Conservation (phyloP, 257 asterid species). For the Orobanche coerulescens region DNA sequence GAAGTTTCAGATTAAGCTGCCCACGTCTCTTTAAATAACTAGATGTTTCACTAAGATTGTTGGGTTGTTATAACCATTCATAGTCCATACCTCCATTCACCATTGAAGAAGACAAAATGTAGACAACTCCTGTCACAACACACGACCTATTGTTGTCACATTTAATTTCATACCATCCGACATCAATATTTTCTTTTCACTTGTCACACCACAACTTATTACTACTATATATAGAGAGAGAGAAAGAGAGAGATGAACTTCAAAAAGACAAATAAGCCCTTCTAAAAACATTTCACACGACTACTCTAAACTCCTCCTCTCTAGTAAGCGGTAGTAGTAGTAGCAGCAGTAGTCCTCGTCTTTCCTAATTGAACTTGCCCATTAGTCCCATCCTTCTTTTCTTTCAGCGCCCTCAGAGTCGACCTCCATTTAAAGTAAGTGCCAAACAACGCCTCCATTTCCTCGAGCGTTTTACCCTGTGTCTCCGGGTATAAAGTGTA, state of each 20-base stretch:
- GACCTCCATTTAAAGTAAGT: conserved; percentile 48
- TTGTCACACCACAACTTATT: neutral
- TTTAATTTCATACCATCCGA: neutral
- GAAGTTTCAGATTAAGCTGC: too few relatives aligned
- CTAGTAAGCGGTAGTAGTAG: neutral
- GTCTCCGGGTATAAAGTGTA: conserved; percentile 39
- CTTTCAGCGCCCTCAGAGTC: conserved; percentile 36
- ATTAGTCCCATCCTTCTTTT: neutral
- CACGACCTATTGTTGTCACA: neutral
- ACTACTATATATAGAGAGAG: neutral
- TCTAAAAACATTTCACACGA: neutral
- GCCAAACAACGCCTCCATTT: conserved; percentile 60
- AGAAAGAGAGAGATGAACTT: neutral
- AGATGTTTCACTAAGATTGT: neutral
- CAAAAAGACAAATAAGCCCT: neutral
- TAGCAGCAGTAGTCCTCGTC: neutral
- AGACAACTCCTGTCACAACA: too few relatives aligned
- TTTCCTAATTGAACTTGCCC: conserved; percentile 15
- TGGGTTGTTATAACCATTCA: neutral
- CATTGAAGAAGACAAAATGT: neutral
- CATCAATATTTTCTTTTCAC: neutral
- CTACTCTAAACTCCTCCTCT: neutral
- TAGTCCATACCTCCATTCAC: neutral
- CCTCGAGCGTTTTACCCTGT: conserved; percentile 47
- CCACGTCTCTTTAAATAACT: too few relatives aligned